Conservation (phyloP, 495 filamentous ascomycete species). For the Neurospora pannonica region DNA sequence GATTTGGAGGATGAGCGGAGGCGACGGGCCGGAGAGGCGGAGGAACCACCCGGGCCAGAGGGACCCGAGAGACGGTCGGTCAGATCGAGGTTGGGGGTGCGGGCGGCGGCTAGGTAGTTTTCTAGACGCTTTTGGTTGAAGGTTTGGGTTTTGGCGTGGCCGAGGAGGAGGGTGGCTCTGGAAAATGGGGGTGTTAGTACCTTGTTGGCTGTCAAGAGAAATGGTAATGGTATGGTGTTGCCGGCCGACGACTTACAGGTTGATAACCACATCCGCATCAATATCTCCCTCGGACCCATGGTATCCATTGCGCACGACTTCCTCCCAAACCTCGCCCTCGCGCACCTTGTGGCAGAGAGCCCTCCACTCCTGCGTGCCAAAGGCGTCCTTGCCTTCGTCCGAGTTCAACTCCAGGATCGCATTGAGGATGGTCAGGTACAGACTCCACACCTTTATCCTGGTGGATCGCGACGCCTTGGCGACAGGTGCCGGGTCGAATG, state of each 20-base stretch:
- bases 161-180: slow-evolving; percentile 76
- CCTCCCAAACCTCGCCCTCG: slow-evolving; percentile 85
- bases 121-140: slow-evolving; percentile 83
- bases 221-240: background rate
- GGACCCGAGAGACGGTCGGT: slow-evolving; percentile 43
- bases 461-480: slow-evolving; percentile 62
- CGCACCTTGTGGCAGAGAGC: slow-evolving; percentile 68
- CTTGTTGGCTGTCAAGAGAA: background rate
- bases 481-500: slow-evolving; percentile 53
- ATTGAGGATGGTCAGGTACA: slow-evolving; percentile 89
- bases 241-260: slow-evolving; percentile 51
- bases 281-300: slow-evolving; percentile 79
- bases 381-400: slow-evolving; percentile 81
- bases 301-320: slow-evolving; percentile 78
- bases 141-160: slow-evolving; percentile 72
- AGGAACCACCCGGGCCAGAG: background rate
- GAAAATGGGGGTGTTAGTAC: slow-evolving; percentile 2
- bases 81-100: slow-evolving; percentile 54
- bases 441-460: slow-evolving; percentile 91
- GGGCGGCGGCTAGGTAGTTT: slow-evolving; percentile 74
- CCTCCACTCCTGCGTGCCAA: slow-evolving; percentile 79
- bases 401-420: slow-evolving; percentile 76
- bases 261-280: slow-evolving; percentile 90
- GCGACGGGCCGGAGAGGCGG: slow-evolving; percentile 14
- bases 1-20: slow-evolving; percentile 26